phyloP scores from a whole-genome alignment of 2,329 filamentous ascomycete genomes.

The Harringtonia aguacate region DNA sequence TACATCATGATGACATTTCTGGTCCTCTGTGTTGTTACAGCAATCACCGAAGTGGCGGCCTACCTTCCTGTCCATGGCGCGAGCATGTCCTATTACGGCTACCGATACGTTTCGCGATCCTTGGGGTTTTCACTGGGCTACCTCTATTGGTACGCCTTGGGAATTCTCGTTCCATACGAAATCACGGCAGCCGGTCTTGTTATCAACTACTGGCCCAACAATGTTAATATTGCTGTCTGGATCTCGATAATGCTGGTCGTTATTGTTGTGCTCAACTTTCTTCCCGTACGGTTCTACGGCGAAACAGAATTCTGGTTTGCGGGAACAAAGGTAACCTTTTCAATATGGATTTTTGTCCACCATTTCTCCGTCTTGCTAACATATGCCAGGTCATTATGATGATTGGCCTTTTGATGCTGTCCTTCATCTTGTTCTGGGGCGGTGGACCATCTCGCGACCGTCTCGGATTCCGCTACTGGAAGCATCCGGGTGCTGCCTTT shows the following conservation, averaged over 20 bases:
- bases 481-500: conserved; percentile 30
- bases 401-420: conserved; percentile 21
- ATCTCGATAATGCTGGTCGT: conserved; percentile 13
- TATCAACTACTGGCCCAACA: conserved; percentile 39
- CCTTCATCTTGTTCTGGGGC: conserved; percentile 34
- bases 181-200: conserved; percentile 51
- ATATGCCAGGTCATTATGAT: conserved; percentile 39
- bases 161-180: conserved; percentile 32
- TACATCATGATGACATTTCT: conserved; percentile 25
- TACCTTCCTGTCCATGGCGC: conserved; percentile 46
- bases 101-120: conserved; percentile 32
- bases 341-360: too few relatives aligned
- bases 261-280: conserved; percentile 3
- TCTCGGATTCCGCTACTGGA: conserved; percentile 10
- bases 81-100: conserved; percentile 35
- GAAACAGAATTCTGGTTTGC: conserved; percentile 10
- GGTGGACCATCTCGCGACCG: conserved; percentile 11
- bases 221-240: conserved; percentile 40
- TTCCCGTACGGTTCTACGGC: conserved; percentile 9
- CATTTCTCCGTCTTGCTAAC: too few relatives aligned
- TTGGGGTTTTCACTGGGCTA: conserved; percentile 35
- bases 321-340: conserved; percentile 31
- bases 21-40: conserved; percentile 21
- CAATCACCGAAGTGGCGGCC: conserved; percentile 46
- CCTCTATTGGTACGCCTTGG: conserved; percentile 38